Conservation (phyloP, 1,139 yeast species). For the Diutina mesorugosa region DNA sequence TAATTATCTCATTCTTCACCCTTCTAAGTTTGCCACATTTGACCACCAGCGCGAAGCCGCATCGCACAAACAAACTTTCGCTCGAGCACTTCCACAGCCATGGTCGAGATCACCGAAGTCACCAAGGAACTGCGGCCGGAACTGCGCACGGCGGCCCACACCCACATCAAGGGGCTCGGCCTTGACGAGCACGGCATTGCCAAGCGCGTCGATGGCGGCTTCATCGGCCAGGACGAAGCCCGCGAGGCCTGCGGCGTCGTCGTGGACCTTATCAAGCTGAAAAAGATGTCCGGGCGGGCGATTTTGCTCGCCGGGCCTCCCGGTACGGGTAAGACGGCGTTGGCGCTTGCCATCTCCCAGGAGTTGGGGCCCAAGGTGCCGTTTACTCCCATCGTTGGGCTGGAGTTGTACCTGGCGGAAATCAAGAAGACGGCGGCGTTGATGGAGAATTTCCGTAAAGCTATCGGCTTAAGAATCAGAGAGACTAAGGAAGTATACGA, state of each 20-base stretch:
- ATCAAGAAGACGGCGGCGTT: constrained; percentile 94
- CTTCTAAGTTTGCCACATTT: too few relatives aligned
- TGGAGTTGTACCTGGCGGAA: constrained; percentile 91
- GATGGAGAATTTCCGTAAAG: constrained; percentile 95
- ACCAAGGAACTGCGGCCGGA: constrained; percentile 48
- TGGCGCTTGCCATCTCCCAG: constrained; percentile 91
- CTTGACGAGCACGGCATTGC: constrained; percentile 86
- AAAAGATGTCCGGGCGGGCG: constrained; percentile 95
- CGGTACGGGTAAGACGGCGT: constrained; percentile 95
- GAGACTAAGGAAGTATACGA: constrained; percentile 97
- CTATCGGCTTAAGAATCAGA: constrained; percentile 89
- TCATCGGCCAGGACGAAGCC: constrained; percentile 90
- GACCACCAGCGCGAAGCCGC: neutral
- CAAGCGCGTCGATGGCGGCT: constrained; percentile 80
- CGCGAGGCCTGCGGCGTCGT: constrained; percentile 96
- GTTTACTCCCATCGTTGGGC: constrained; percentile 94
- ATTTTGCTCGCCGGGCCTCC: constrained; percentile 93
- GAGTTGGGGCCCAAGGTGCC: constrained; percentile 98
- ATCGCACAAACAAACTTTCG: neutral
- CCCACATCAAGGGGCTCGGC: constrained; percentile 93
- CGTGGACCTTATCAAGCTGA: constrained; percentile 86
- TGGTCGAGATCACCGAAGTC: constrained; percentile 82
- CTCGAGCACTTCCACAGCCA: constrained; percentile 10
- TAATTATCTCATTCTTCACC: too few relatives aligned
- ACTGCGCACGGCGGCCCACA: constrained; percentile 88